Evolutionary conservation across 1,139 yeast genomes (phyloP).

Genomic region (Sugiyamaella neomexicana): DNA sequence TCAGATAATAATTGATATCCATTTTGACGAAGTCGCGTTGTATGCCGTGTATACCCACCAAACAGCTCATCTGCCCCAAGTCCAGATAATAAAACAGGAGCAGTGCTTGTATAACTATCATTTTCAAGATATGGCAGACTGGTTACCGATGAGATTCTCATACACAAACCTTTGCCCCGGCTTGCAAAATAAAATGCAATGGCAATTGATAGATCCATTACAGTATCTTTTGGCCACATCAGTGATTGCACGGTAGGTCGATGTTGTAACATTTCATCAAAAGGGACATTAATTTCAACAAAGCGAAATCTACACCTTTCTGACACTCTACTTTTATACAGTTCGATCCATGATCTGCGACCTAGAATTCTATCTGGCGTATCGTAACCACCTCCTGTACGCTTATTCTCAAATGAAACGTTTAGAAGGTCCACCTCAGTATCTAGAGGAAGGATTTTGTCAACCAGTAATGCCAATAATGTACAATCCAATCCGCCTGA

Average conservation of each 20-base stretch:
- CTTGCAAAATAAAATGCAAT: constrained; percentile 93
- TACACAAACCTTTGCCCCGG: constrained; percentile 48
- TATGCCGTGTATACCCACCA: constrained; percentile 89
- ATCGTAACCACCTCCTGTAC: constrained; percentile 55
- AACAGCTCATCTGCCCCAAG: constrained; percentile 96
- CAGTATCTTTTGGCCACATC: constrained; percentile 83
- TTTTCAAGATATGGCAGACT: not conserved
- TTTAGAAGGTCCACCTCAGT: constrained; percentile 72
- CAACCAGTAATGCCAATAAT: constrained; percentile 53
- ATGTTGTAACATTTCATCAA: constrained; percentile 58
- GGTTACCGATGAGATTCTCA: constrained; percentile 23
- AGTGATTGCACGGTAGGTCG: constrained; percentile 56
- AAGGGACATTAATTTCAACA: constrained; percentile 72
- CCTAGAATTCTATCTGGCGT: constrained; percentile 87
- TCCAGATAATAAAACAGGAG: constrained; percentile 81
- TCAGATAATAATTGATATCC: constrained; percentile 44
- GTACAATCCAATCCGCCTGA: constrained; percentile 97
- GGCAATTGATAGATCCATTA: constrained; percentile 94
- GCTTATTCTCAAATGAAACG: constrained; percentile 91
- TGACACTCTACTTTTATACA: constrained; percentile 33
- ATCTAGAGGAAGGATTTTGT: constrained; percentile 40
- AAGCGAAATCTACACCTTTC: constrained; percentile 43
- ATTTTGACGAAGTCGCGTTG: constrained; percentile 38
- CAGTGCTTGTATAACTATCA: constrained; percentile 42
- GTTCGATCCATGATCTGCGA: constrained; percentile 55